Base-by-base conservation (phyloP, 768 basidiomycete species). In the Kwoniella shandongensis region DNA sequence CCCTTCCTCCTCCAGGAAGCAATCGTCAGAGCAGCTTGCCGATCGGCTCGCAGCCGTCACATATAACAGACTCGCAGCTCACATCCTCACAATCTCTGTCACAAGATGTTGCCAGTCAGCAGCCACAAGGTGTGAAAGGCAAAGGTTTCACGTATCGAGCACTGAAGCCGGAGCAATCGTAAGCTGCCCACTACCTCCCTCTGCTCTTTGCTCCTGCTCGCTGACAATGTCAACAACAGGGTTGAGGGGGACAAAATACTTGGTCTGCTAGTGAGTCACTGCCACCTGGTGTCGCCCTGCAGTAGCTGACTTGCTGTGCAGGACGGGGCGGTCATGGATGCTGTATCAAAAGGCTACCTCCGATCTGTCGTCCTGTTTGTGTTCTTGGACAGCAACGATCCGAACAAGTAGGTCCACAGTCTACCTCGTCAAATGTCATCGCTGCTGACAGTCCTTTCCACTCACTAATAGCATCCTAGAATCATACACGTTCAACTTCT, bases 391-490 rank as follows among this genome's bases (percentile, higher is more conserved):
- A 30, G 35, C 12, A 18, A 32, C 10, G 18, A 49, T 11, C 61
- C 62, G n/a, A 38, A 57, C 23, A 40, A 61, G 62, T 61, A 26
- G 46, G 61, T 58, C 0, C 18, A 13, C 32, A 8, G 22, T 29
- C 12, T 18, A 10, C 29, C 44, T n/a, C 27, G 18, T 13, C 12
- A 29, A 18, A 26, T 30, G 29, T 23, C 18, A 11, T 2, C 41
- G n/a, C n/a, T 22, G 40, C 23, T 38, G 44, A 38, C 40, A 8
- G n/a, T n/a, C n/a, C n/a, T n/a, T n/a, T n/a, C n/a, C n/a, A n/a
- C n/a, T n/a, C n/a, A n/a, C n/a, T n/a, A n/a, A 27, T 39, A 66
- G 65, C n/a, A 56, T 66, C 18, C 15, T 66, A 5, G 65, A 66
- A 26, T 51, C 65, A 2, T 52, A 60, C 35, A 57, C 58, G 2